Base-by-base conservation (phyloP, 192 early-diverging fungal genomes). In the Linderina pennispora region DNA sequence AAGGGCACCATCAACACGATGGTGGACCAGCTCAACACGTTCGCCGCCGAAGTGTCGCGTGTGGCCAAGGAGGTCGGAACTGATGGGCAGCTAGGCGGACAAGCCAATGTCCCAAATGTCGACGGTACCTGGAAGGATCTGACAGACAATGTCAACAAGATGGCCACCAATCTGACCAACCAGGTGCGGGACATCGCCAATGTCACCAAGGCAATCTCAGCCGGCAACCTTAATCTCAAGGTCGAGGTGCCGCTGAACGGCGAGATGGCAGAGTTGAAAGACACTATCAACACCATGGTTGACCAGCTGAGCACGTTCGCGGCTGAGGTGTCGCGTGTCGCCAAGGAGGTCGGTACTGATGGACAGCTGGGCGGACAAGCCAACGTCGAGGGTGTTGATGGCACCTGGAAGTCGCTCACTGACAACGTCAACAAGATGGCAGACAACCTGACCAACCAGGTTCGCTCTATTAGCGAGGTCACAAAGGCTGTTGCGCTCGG, bases 21-120 rank as follows among this genome's bases (percentile, higher is more conserved):
- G 74, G 83, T 85, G n/a, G 79, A 80, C 40, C 79, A 81, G 35
- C 55, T 85, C n/a, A 66, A 61, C 15, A 70, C 62, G 3, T 85
- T 85, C 59, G 74, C 83, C 0, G 48, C 56, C 4, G 83, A 85
- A 63, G 83, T 85, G 1, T 77, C 83, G 1, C 57, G 83, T 44
- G 83, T 85, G 0, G 60, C 79, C 1, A 62, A 62, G 15, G 79
- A 82, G 56, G 83, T 85, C n/a, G 83, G 83, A 0, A 82, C 83
- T 0, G 80, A 82, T 18, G 83, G 83, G 6, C 61, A 61, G 20
- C 52, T 85, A 3, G 79, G 83, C n/a, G 83, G 80, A 8, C 77
- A 85, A 54, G 83, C 83, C 31, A 55, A 69, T 8, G 80, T 85
- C 0, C 58, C 43, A 43, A 65, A 43, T 20, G 80, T 81, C 0